These are phyloP conservation scores for Rhodotorula sp. DNA, from an alignment of 1,284 basidiomycete species.

Conservation along the genomic window DNA sequence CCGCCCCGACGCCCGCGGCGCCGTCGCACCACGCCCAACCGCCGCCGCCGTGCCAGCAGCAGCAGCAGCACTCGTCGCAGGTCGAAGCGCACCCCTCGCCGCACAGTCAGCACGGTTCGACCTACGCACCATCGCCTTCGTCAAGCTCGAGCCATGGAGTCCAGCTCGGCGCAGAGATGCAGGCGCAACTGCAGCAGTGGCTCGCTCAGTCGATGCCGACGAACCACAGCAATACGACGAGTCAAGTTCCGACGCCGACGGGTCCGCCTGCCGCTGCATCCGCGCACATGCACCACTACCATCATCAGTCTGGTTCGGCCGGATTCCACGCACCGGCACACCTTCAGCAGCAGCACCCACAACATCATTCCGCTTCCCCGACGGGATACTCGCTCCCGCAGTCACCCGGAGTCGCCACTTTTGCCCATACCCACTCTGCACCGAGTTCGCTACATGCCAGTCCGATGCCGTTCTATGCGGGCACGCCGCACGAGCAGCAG, in stretches of 20 bases:
- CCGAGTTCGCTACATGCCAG: constrained; percentile 5
- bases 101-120: not conserved
- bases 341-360: not conserved
- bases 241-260: constrained; percentile 9
- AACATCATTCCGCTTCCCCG: not conserved
- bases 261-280: not conserved
- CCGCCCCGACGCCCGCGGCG: not conserved
- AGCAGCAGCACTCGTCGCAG: not conserved
- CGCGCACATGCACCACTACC: not conserved
- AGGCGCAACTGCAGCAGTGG: constrained; percentile 12
- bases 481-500: constrained; percentile 3
- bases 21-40: not conserved
- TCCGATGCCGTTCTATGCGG: constrained; percentile 7
- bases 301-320: not conserved
- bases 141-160: not conserved
- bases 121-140: not conserved
- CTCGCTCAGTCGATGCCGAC: not conserved
- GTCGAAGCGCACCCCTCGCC: not conserved
- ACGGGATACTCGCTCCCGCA: not conserved
- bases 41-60: not conserved
- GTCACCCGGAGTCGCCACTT: not conserved
- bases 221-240: no score
- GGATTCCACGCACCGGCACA: not conserved
- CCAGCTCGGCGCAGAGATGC: constrained; percentile 2
- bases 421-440: not conserved